Evolutionary conservation across 768 basidiomycete genomes (phyloP), one percentile per base, ranked within the genome.

Genomic region (Russula ochroleuca): DNA sequence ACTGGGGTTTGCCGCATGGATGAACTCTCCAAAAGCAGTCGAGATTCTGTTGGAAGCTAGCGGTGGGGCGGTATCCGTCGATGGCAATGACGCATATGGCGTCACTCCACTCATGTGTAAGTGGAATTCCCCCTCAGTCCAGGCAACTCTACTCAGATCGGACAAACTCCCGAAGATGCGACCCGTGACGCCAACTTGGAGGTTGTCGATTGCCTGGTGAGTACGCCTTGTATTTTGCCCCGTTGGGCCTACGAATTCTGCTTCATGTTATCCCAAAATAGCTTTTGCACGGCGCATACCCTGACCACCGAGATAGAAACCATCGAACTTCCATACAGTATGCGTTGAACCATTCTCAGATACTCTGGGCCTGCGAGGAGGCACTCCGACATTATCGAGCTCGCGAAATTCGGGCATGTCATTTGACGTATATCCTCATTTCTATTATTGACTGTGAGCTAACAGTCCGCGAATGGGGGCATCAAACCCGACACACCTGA

Each of bases 91-190:
- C 70, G 75, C 81, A 25, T 83, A 87, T 69, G 87, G 88, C 8
- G 89, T 87, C 25, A 92, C 90, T 31, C 84, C 90, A 7, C 78
- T 92, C 64, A 92, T 92, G 90, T 92, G 90, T 92, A 78, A 60
- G 66, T 76, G 86, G 78, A 28, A 33, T 43, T 67, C 63, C 53
- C 64, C 19, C 38, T 47, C 23, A 54, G 21, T 28, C 53, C 23
- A 55, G 43, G 19, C 31, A 52, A 17, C 6, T 61, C n/a, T 15
- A 51, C 61, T 62, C 25, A 56, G 35, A 48, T 57, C 35, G 43
- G 40, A 65, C 33, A 57, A 41, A 59, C 38, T 49, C 43, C 51
- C 66, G 61, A 71, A 92, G 90, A 92, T 74, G 88, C 90, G 35
- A 82, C 87, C 51, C 84, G 90, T 62, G 90, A 92, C 73, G 84